Evolutionary conservation across 1,284 basidiomycete species (phyloP).

Genomic region (Sutorius eximius): DNA sequence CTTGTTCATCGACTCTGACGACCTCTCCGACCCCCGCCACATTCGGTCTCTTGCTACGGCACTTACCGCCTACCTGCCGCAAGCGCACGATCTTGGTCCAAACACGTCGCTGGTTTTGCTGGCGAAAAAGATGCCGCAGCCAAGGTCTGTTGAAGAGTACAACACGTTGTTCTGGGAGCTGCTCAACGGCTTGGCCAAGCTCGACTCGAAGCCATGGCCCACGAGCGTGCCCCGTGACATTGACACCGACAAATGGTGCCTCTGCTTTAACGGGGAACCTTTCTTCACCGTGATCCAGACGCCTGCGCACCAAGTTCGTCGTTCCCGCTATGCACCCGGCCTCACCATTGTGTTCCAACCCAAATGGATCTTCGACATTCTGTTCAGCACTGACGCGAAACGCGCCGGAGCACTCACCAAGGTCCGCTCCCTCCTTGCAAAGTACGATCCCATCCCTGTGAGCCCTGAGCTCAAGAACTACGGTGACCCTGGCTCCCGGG

Average conservation of each 20-base stretch:
- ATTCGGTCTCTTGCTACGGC: slow-evolving; percentile 19
- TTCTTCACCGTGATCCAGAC: slow-evolving; percentile 25
- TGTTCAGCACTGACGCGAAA: slow-evolving; percentile 24
- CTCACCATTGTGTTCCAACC: slow-evolving; percentile 27
- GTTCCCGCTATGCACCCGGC: slow-evolving; percentile 19
- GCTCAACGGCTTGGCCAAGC: slow-evolving; percentile 23
- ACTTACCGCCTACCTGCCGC: slow-evolving; percentile 15
- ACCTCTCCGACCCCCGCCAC: slow-evolving; percentile 22
- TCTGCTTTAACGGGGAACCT: slow-evolving; percentile 23
- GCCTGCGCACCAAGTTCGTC: slow-evolving; percentile 23
- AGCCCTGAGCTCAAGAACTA: slow-evolving; percentile 27
- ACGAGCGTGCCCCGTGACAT: slow-evolving; percentile 17
- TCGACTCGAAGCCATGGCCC: slow-evolving; percentile 21
- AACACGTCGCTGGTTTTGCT: slow-evolving; percentile 24
- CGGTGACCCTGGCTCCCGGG: slow-evolving; percentile 22
- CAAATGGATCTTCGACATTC: slow-evolving; percentile 27
- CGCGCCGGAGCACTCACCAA: slow-evolving; percentile 21
- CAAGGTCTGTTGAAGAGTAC: slow-evolving; percentile 20
- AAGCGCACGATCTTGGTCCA: slow-evolving; percentile 16
- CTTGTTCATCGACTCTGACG: slow-evolving; percentile 26
- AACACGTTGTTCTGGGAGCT: slow-evolving; percentile 22
- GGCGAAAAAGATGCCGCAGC: slow-evolving; percentile 13
- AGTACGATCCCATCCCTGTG: slow-evolving; percentile 24
- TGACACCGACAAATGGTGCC: slow-evolving; percentile 22
- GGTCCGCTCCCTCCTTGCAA: slow-evolving; percentile 18